phyloP scores from a whole-genome alignment of 75 land plant species.

The Sequoiadendron giganteum region DNA sequence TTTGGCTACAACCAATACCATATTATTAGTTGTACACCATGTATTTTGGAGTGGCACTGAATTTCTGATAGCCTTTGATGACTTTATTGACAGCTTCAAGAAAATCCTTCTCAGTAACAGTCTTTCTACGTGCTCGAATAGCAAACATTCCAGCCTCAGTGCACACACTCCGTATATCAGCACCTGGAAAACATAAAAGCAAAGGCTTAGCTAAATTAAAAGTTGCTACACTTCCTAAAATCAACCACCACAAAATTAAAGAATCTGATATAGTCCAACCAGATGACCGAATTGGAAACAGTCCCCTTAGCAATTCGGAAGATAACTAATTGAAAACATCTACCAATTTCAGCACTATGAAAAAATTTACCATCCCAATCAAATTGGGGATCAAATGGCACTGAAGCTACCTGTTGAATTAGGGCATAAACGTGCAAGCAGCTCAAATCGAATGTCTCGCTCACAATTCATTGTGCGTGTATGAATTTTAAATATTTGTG shows the following conservation, averaged over 20 bases:
- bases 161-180: slow-evolving; percentile 97
- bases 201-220: background rate
- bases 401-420: slow-evolving; percentile 81
- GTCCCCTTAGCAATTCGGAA: background rate
- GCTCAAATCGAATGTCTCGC: slow-evolving; percentile 93
- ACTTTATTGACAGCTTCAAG: slow-evolving; percentile 98
- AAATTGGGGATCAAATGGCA: background rate
- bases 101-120: slow-evolving; percentile 98
- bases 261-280: background rate
- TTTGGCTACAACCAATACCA: background rate
- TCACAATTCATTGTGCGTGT: slow-evolving; percentile 99
- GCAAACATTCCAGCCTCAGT: slow-evolving; percentile 99
- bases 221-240: background rate
- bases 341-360: background rate
- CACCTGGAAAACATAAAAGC: slow-evolving; percentile 48
- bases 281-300: background rate
- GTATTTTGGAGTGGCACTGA: slow-evolving; percentile 98
- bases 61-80: slow-evolving; percentile 97
- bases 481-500: slow-evolving; percentile 98
- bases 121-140: slow-evolving; percentile 95
- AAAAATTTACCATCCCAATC: background rate
- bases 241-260: too few relatives aligned
- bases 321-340: background rate
- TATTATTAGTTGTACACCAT: slow-evolving; percentile 86
- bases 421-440: slow-evolving; percentile 94